Evolutionary conservation across 805 yeast species (phyloP), one percentile per base, ranked within the genome.

Genomic region (Isabelozyma gotoi): DNA sequence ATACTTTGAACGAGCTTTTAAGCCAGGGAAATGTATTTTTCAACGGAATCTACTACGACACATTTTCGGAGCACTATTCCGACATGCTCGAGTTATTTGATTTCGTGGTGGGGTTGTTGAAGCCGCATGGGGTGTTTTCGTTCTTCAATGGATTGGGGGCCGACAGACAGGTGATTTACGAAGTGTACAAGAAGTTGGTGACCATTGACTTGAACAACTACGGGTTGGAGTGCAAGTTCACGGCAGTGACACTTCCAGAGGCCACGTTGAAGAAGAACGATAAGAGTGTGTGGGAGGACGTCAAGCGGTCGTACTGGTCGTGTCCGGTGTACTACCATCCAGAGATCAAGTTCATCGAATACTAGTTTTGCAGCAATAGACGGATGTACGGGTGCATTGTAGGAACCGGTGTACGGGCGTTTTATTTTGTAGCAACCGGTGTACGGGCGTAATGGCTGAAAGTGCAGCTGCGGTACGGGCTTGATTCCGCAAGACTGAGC

Each of bases 1-100:
- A 86, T 33, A 77, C 82, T 5, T 60, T 91, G 33, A 86, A 89
- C 29, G 69, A 71, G 19, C 68, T 92, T 27, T 61, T 91, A 19
- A 79, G 78, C 41, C 55, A 76, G 33, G 74, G 75, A 2, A 86
- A 86, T 19, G 81, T 85, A 1, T 85, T 82, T 55, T 87, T 91
- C 63, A 89, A 90, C 59, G 97, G 97, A 3, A 86, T 92, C 29
- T 91, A 91, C 64, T 91, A 87, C 60, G 98, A 91, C 61, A 92
- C 98, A 0, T 91, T 85, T 62, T 86, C 96, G 49, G 98, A 91
- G 60, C 95, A 88, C 60, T 91, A 92, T 62, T 74, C 74, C 47
- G 97, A 91, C 59, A 86, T 91, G 94, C 71, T 89, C 38, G 92
- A 88, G 40, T 71, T 92, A 19, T 88, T 85, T 58, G 97, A 92